Conservation (phyloP, 176 grass and related monocot species). For the Dactylis glomerata region DNA sequence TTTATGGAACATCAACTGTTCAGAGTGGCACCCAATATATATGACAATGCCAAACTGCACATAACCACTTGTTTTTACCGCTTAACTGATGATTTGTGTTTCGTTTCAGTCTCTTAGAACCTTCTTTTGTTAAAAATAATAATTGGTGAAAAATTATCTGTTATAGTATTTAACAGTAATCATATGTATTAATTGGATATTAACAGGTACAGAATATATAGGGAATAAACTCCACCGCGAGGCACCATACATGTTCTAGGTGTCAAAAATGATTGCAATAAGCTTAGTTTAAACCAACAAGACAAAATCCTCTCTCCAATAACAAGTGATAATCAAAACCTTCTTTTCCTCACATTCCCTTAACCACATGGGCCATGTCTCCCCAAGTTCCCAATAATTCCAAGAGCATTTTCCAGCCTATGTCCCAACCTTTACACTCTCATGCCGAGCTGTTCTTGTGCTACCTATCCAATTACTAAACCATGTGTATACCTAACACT, state of each 20-base stretch:
- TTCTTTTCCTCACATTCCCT: conserved; percentile 41
- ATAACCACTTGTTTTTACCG: background rate
- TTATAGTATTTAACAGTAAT: background rate
- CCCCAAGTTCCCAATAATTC: conserved; percentile 60
- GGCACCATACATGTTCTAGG: conserved; percentile 33
- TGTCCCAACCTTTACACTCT: conserved; percentile 52
- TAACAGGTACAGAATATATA: background rate
- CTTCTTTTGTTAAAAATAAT: background rate
- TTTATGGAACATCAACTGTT: conserved; percentile 13
- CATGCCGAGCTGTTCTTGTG: conserved; percentile 57
- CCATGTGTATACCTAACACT: conserved; percentile 45
- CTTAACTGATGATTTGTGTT: background rate
- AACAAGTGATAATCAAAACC: conserved; percentile 25
- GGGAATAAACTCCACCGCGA: conserved; percentile 25
- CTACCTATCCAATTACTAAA: conserved; percentile 35
- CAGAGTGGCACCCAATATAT: background rate
- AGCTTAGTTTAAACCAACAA: conserved; percentile 38
- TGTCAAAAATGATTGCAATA: conserved; percentile 23
- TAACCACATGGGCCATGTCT: conserved; percentile 76
- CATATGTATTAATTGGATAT: too few species aligned
- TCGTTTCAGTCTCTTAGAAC: background rate
- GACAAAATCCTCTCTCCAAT: conserved; percentile 58
- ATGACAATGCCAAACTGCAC: background rate
- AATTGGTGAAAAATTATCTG: background rate
- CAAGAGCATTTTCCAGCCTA: conserved; percentile 74